Base-by-base conservation (phyloP, 1,284 basidiomycete species). In the Ganoderma sp. region DNA sequence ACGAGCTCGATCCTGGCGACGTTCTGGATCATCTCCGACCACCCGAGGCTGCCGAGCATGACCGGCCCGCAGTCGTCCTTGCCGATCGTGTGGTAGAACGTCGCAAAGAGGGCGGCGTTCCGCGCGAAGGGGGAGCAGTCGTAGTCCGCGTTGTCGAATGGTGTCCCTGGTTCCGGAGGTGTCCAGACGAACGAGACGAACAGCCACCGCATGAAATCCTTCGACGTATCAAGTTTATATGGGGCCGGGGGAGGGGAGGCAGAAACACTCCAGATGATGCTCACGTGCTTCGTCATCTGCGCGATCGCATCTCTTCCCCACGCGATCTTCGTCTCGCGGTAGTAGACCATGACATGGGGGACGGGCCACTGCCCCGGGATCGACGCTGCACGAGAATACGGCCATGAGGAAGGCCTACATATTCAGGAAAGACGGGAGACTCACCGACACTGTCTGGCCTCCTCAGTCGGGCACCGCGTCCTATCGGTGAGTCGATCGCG, bases 261-360 rank as follows among this genome's bases (percentile, higher is more conserved):
- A 25, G 3, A 25, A 10, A 10, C 10, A 10, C 42, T 42, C 14
- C n/a, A 17, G 37, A 3, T 39, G 15, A 25, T 6, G 28, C 14
- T 60, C 25, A 50, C 32, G 10, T 50, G 65, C 59, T 37, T 48
- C 28, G 45, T 43, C 58, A 60, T 42, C 14, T 61, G 43, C 22
- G 65, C 62, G 39, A 69, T 62, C 12, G 64, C 67, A 14, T 66
- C 65, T 15, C 67, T 56, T 25, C 67, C 67, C 67, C 67, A 69
- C 37, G 67, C 67, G 37, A 66, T 59, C 54, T 69, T 69, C 28
- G 66, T 50, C 32, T 66, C 67, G 39, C 64, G 64, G 39, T 56
- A 69, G 56, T 62, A 63, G 4, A 69, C 61, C n/a, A 69, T 64
- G 45, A 69, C 64, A 37, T 69, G 67, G 9, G 67, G 67, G 9